Percentiles rank a stretch among this genome's conserved stretches.
Conservation (phyloP, 345 rosid genomes). For the Pseudoturritis turrita region DNA sequence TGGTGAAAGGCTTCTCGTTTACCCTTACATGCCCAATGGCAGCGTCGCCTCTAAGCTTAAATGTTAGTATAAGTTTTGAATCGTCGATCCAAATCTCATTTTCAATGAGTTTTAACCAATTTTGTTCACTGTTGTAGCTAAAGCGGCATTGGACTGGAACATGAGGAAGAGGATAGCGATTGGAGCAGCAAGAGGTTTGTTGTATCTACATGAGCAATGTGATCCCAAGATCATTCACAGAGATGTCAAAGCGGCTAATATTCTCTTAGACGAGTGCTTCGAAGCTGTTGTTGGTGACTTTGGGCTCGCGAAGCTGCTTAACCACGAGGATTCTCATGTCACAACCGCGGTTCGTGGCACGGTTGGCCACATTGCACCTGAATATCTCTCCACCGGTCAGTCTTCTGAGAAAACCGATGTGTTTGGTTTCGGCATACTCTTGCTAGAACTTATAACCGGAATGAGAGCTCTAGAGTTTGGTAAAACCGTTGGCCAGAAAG, state of each 20-base stretch:
- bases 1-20: slow-evolving; percentile 75
- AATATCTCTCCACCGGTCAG: slow-evolving; percentile 92
- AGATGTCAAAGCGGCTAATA: slow-evolving; percentile 93
- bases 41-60: slow-evolving; percentile 90
- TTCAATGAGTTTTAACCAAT: neutral
- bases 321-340: slow-evolving; percentile 89
- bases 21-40: slow-evolving; percentile 94
- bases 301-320: slow-evolving; percentile 91
- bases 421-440: slow-evolving; percentile 88
- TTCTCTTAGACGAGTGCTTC: slow-evolving; percentile 72
- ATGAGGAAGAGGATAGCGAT: slow-evolving; percentile 85
- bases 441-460: slow-evolving; percentile 88
- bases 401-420: slow-evolving; percentile 97
- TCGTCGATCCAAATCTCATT: neutral
- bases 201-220: slow-evolving; percentile 89
- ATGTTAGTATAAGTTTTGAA: slow-evolving; percentile 45
- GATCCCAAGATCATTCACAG: slow-evolving; percentile 93
- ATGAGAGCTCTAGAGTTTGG: slow-evolving; percentile 89
- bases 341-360: slow-evolving; percentile 97
- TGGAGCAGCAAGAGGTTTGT: slow-evolving; percentile 89
- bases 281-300: slow-evolving; percentile 95
- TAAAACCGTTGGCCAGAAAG: slow-evolving; percentile 72
- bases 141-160: slow-evolving; percentile 85
- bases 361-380: slow-evolving; percentile 93
- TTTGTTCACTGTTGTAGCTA: slow-evolving; percentile 38